phyloP scores from a whole-genome alignment of 306 rosid genomes.

The Benincasa hispida region DNA sequence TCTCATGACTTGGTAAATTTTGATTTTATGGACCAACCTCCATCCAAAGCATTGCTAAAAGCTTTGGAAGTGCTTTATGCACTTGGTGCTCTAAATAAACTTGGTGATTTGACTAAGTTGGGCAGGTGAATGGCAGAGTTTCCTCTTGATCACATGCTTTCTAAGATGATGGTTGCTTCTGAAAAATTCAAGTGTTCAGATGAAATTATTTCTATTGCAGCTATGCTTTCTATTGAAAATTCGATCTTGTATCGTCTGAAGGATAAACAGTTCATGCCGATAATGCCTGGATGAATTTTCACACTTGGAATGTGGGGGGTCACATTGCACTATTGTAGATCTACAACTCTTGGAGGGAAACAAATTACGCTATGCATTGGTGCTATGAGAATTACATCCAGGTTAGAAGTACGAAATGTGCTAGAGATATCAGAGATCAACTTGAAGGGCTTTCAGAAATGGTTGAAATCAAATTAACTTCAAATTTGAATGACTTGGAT shows the following conservation, averaged over 20 bases:
- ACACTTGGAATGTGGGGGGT: slow-evolving; percentile 83
- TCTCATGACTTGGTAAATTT: slow-evolving; percentile 68
- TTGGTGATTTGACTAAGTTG: slow-evolving; percentile 79
- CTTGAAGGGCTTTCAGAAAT: slow-evolving; percentile 84
- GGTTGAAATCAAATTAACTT: slow-evolving; percentile 72
- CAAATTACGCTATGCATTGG: slow-evolving; percentile 93
- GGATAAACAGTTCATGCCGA: slow-evolving; percentile 98
- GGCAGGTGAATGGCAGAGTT: slow-evolving; percentile 96
- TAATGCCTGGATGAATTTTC: slow-evolving; percentile 85
- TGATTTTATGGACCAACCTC: slow-evolving; percentile 98
- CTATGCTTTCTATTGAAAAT: slow-evolving; percentile 92
- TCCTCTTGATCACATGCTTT: slow-evolving; percentile 89
- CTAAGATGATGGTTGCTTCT: slow-evolving; percentile 91
- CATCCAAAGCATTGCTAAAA: slow-evolving; percentile 83
- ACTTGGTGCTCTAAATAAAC: slow-evolving; percentile 69
- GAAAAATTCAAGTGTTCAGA: slow-evolving; percentile 81
- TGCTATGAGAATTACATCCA: slow-evolving; percentile 88
- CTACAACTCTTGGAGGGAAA: slow-evolving; percentile 90
- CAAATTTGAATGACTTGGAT: slow-evolving; percentile 51
- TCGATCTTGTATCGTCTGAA: slow-evolving; percentile 96
- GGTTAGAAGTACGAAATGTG: slow-evolving; percentile 98
- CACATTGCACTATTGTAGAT: slow-evolving; percentile 86
- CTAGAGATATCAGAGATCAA: slow-evolving; percentile 90
- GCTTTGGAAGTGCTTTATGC: slow-evolving; percentile 86
- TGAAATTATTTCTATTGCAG: slow-evolving; percentile 69